Conservation (phyloP, 1,284 basidiomycete species). For the Chalciporus sp. region DNA sequence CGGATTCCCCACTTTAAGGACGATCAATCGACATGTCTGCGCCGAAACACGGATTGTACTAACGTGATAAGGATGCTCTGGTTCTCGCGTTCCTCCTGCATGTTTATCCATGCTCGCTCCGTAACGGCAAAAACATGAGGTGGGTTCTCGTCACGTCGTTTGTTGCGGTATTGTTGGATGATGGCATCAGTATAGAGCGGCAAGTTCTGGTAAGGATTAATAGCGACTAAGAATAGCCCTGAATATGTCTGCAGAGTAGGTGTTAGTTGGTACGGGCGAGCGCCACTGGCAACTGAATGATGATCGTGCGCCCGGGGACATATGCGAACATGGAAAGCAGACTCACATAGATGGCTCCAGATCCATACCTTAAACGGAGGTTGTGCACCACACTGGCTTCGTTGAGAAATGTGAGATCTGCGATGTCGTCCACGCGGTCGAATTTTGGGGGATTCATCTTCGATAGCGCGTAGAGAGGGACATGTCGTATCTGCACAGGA, state of each 20-base stretch:
- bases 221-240: slow-evolving; percentile 95
- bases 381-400: slow-evolving; percentile 99
- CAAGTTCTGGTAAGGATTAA: slow-evolving; percentile 95
- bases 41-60: slow-evolving; percentile 34
- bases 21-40: slow-evolving; percentile 1
- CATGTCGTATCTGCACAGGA: slow-evolving; percentile 61
- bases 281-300: neutral
- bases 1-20: slow-evolving; percentile 85
- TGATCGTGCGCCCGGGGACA: neutral
- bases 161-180: slow-evolving; percentile 90
- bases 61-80: slow-evolving; percentile 98
- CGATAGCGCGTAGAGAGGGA: slow-evolving; percentile 79
- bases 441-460: slow-evolving; percentile 99
- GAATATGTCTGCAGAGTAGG: slow-evolving; percentile 79
- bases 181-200: slow-evolving; percentile 95
- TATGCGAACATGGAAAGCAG: neutral
- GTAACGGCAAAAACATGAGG: slow-evolving; percentile 98
- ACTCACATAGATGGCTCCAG: slow-evolving; percentile 93
- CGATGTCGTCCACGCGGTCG: slow-evolving; percentile 97
- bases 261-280: slow-evolving; percentile 18
- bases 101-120: slow-evolving; percentile 97
- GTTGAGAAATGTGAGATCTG: slow-evolving; percentile 96
- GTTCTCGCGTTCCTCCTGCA: slow-evolving; percentile 96
- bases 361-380: slow-evolving; percentile 87
- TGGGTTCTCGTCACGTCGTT: slow-evolving; percentile 91